Evolutionary conservation across 805 yeast genomes (phyloP).

Genomic region (Starmera pachycereana): DNA sequence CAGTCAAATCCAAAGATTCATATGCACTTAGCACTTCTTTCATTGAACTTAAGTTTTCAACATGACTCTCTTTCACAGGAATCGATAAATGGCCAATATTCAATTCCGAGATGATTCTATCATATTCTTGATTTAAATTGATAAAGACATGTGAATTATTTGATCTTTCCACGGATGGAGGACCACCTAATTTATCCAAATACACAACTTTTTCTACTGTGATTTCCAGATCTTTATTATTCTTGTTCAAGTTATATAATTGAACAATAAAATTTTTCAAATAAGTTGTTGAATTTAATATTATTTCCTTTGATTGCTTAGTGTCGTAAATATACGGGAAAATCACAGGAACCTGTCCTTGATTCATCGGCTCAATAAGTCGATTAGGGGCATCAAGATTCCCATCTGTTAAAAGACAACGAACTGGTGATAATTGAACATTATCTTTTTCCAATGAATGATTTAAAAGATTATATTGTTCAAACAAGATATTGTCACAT

Average conservation of each 20-base stretch:
- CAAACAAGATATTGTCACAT: constrained; percentile 9
- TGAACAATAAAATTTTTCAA: constrained; percentile 28
- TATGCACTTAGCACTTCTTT: constrained; percentile 39
- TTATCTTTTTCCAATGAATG: neutral
- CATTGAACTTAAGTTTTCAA: constrained; percentile 61
- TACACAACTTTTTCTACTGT: constrained; percentile 74
- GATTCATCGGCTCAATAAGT: constrained; percentile 1
- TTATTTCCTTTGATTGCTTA: constrained; percentile 28
- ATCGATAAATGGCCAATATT: constrained; percentile 44
- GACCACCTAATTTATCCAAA: constrained; percentile 80
- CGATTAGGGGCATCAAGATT: neutral
- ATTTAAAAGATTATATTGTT: constrained; percentile 12
- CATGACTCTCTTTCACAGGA: constrained; percentile 39
- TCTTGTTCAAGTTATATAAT: constrained; percentile 17
- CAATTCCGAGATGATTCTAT: constrained; percentile 54
- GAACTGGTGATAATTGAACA: constrained; percentile 10
- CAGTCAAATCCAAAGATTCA: constrained; percentile 50
- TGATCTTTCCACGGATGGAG: constrained; percentile 76
- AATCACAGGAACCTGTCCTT: constrained; percentile 30
- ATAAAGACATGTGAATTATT: constrained; percentile 80
- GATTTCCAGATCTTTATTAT: constrained; percentile 19
- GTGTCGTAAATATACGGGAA: constrained; percentile 63
- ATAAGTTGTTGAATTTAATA: constrained; percentile 31
- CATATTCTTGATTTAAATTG: constrained; percentile 74
- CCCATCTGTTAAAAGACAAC: constrained; percentile 6